A percentile compares a stretch with the other conserved stretches of the same genome.
These are phyloP conservation scores for Macadamia integrifolia DNA, from an alignment of 164 flowering plant species.

Conservation along the genomic window DNA sequence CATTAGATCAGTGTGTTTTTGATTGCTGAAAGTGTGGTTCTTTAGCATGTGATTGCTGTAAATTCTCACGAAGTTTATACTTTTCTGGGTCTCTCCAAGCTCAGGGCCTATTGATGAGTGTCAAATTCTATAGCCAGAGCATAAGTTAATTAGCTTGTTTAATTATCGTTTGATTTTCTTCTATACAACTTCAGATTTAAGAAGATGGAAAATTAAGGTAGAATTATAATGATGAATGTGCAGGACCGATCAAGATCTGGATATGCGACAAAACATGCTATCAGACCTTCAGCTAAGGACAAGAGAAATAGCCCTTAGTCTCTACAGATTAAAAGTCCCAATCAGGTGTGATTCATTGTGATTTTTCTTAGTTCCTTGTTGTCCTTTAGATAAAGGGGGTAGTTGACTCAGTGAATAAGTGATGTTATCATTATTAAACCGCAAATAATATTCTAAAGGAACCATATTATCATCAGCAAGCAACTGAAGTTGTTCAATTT, in stretches of 20 bases:
- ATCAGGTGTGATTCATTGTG: constrained; percentile 3
- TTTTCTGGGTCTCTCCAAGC: no score
- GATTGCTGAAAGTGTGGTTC: no score
- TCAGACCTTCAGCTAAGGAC: constrained; percentile 19
- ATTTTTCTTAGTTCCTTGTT: background rate
- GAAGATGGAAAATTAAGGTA: background rate
- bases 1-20: no score
- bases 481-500: no score
- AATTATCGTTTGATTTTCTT: background rate
- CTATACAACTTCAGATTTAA: background rate
- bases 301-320: constrained; percentile 14
- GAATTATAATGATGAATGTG: background rate
- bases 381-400: background rate
- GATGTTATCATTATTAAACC: background rate
- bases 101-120: no score
- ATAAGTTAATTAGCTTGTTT: background rate
- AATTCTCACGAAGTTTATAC: no score
- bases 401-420: background rate
- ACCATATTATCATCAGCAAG: no score
- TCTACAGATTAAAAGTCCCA: constrained; percentile 1
- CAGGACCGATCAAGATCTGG: constrained; percentile 28
- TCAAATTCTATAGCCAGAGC: no score
- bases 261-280: constrained; percentile 22
- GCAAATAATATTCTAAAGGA: no score
- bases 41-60: no score